Percentiles rank a stretch among this genome's conserved stretches.
Evolutionary conservation across 2,329 filamentous ascomycete species (phyloP).

Genomic region (Cryphonectria radicalis): DNA sequence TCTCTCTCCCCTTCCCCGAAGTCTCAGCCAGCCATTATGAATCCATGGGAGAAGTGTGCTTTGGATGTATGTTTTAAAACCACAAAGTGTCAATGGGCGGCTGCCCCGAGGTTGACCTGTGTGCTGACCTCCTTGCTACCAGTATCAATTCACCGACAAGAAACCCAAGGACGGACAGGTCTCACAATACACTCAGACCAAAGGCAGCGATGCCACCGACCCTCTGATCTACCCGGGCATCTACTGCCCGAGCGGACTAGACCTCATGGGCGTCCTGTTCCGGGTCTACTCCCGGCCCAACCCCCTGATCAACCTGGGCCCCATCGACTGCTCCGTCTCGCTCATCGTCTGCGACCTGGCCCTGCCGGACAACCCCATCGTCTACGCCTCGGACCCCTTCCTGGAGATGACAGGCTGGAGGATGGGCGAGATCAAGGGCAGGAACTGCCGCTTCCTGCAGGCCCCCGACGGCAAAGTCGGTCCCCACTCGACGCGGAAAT

Average conservation of each 20-base stretch:
- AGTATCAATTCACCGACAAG: conserved; percentile 26
- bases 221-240: conserved; percentile 60
- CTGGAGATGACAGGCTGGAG: conserved; percentile 79
- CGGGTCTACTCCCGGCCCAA: conserved; percentile 72
- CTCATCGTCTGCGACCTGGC: conserved; percentile 81
- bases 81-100: background rate
- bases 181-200: conserved; percentile 10
- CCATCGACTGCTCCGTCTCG: conserved; percentile 82
- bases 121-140: conserved; percentile 11
- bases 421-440: conserved; percentile 72
- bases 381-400: conserved; percentile 85
- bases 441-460: conserved; percentile 86
- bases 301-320: conserved; percentile 77
- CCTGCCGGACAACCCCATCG: conserved; percentile 74
- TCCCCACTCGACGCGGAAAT: conserved; percentile 62
- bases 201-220: conserved; percentile 39
- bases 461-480: conserved; percentile 70
- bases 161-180: conserved; percentile 26
- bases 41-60: conserved; percentile 43
- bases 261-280: conserved; percentile 61
- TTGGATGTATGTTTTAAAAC: conserved; percentile 39
- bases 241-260: conserved; percentile 58
- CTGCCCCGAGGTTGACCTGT: background rate
- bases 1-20: background rate
- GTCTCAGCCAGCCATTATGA: conserved; percentile 34